Base-by-base conservation (phyloP, 2,329 filamentous ascomycete species). In the Elsinoe necatrix region DNA sequence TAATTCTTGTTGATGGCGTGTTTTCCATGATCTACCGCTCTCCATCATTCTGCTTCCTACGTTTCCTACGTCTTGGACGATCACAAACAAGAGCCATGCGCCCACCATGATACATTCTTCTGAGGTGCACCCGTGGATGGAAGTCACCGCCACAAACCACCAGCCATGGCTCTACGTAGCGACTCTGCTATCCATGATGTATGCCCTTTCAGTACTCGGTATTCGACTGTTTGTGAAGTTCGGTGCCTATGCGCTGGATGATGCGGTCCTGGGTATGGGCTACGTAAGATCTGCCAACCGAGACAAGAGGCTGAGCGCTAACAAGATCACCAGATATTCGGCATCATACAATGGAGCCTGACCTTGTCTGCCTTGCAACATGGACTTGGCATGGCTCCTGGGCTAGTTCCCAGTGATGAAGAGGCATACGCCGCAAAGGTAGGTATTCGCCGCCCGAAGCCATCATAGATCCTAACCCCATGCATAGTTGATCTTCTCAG, bases 151-250 rank as follows among this genome's bases (percentile, higher is more conserved):
- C 20, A 34, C 7, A 31, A 56, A 47, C 23, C 54, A 56, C 20
- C 20, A 56, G 20, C 37, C 54, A 56, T 56, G 54, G 54, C 54
- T 56, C 4, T 56, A 45, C 23, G 41, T 56, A 7, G 54, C 54
- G 12, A 56, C 37, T 45, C 16, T 56, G 54, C 21, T 56, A 14
- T 42, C 54, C 4, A 42, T 56, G 39, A 47, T 56, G 11, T 56
- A 56, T 41, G 41, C 37, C 18, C n/a, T 56, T 5, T 37, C 41
- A n/a, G 54, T 56, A 2, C 29, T 56, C 12, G 54, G 39, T 1
- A 47, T 56, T 9, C 54, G 54, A 3, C n/a, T 48, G 5, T 27
- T 56, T 6, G 37, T 56, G 25, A 56, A 56, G 20, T 35, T n/a
- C 37, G 31, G 31, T 16, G 23, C 16, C 9, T 47, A 31, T 16